Base-by-base conservation (phyloP, 2,329 filamentous ascomycete genomes). In the Fusarium zealandicum region DNA sequence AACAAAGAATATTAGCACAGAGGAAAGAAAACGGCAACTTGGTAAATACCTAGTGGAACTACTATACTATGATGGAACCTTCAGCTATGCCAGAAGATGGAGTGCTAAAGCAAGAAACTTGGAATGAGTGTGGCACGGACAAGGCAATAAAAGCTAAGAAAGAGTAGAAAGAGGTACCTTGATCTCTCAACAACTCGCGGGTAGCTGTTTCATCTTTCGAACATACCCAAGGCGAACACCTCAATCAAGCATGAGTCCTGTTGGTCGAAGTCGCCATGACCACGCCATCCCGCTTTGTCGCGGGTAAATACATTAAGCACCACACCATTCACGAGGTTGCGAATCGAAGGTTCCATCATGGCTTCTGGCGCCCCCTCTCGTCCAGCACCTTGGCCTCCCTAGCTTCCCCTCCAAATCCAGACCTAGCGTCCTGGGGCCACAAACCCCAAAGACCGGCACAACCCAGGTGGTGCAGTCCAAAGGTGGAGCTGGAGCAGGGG, bases 271-370 rank as follows among this genome's bases (percentile, higher is more conserved):
- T 20, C 20, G 20, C 20, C 20, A 20, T 20, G 20, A 20, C 20
- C 20, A 20, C n/a, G n/a, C n/a, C n/a, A n/a, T n/a, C n/a, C n/a
- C n/a, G n/a, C n/a, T n/a, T n/a, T n/a, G n/a, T n/a, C n/a, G n/a
- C n/a, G n/a, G n/a, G n/a, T n/a, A n/a, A n/a, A n/a, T n/a, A n/a
- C n/a, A n/a, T n/a, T n/a, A n/a, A n/a, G n/a, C n/a, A 27, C 25
- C 25, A 27, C 6, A 27, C 25, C 25, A 27, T 27, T 27, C 25
- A 50, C 37, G 8, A 43, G 20, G 35, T 33, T 33, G 31, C 41
- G 38, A 47, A 63, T 63, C 37, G 59, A 63, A 63, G 51, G 42
- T 63, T 63, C 59, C 38, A 63, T 63, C 17, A 27, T 41, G 33
- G 55, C 59, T 63, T 63, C 59, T 63, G 51, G 55, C 40, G 59